phyloP scores from a whole-genome alignment of 176 grass and related monocot genomes.

The Puccinellia tenuiflora region DNA sequence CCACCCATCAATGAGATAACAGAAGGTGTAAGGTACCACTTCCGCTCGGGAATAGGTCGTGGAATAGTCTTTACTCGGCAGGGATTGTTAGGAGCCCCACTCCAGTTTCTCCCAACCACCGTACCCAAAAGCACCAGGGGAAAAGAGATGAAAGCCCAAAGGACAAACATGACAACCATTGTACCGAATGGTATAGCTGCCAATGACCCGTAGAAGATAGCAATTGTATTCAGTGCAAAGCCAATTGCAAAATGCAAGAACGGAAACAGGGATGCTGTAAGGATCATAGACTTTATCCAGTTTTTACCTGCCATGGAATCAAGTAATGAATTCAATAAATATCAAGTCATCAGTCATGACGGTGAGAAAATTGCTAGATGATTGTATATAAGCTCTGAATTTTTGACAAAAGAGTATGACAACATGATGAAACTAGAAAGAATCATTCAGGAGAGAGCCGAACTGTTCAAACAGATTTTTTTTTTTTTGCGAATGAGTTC shows the following conservation, averaged over 20 bases:
- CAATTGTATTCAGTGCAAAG: constrained; percentile 83
- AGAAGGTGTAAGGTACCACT: constrained; percentile 95
- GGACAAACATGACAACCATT: constrained; percentile 90
- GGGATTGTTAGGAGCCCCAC: constrained; percentile 94
- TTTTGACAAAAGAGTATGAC: not conserved
- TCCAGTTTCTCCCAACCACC: constrained; percentile 90
- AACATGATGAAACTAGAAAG: not conserved
- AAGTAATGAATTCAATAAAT: constrained; percentile 19
- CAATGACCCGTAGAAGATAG: constrained; percentile 92
- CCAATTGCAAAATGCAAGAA: constrained; percentile 93
- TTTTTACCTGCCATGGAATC: constrained; percentile 74
- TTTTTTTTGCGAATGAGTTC: too few species aligned
- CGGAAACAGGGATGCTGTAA: constrained; percentile 89
- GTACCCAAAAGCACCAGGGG: constrained; percentile 87
- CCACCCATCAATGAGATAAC: constrained; percentile 91
- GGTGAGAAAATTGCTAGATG: not conserved
- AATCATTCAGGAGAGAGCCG: not conserved
- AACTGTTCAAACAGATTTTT: not conserved
- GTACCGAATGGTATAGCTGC: constrained; percentile 96
- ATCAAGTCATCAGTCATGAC: not conserved
- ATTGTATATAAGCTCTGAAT: not conserved
- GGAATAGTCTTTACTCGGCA: constrained; percentile 99
- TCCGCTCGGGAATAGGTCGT: constrained; percentile 88
- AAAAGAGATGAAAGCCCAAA: constrained; percentile 98
- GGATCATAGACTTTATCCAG: constrained; percentile 96